Conservation (phyloP, 352 stramenopile genomes). For the Blastocystis sp. region DNA sequence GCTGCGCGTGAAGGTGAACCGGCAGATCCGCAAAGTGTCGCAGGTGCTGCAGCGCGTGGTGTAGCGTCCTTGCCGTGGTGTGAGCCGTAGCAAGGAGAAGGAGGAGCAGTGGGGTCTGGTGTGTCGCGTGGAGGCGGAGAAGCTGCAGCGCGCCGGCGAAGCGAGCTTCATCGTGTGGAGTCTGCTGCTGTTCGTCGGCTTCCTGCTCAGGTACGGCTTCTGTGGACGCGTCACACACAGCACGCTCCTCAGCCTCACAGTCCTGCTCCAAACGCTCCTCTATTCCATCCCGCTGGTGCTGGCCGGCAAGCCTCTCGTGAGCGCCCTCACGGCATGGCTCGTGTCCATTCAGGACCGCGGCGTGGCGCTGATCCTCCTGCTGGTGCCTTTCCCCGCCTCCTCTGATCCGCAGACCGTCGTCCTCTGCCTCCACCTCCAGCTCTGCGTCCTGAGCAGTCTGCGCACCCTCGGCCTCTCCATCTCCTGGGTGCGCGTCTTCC, state of each 20-base stretch:
- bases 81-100: background rate
- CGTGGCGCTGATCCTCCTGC: background rate
- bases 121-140: constrained; percentile 7
- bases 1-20: background rate
- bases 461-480: background rate
- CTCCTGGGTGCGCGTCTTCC: background rate
- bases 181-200: background rate
- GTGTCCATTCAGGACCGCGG: background rate
- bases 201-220: background rate
- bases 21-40: background rate
- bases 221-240: background rate
- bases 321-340: background rate
- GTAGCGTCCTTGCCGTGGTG: background rate
- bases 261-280: background rate
- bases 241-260: background rate
- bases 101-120: background rate
- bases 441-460: background rate
- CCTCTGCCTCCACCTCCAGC: background rate
- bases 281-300: constrained; percentile 8
- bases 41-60: background rate
- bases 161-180: constrained; percentile 30
- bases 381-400: background rate
- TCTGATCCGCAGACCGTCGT: background rate
- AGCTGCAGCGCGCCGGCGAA: background rate
- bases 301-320: background rate